Percentiles rank a stretch among this genome's conserved stretches.
Evolutionary conservation across 2,329 filamentous ascomycete genomes (phyloP).

Genomic region (Cordyceps cicadae): DNA sequence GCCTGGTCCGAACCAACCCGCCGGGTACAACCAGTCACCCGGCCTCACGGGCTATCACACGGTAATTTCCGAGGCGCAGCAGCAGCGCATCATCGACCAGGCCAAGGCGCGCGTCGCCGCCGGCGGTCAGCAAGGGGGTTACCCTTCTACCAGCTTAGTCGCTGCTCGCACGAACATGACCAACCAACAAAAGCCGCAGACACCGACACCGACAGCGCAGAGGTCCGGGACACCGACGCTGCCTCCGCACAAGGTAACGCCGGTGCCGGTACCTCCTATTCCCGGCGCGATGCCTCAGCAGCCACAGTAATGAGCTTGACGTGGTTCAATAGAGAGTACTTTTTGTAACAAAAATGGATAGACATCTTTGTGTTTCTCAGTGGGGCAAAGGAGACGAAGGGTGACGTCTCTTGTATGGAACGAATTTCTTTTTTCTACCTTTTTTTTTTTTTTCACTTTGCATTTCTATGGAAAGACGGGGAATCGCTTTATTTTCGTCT

Average conservation of each 20-base stretch:
- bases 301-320: neutral
- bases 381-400: neutral
- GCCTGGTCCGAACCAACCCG: neutral
- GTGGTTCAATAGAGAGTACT: neutral
- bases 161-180: conserved; percentile 29
- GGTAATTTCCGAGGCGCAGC: conserved; percentile 41
- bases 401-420: neutral
- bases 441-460: neutral
- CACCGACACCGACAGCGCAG: conserved; percentile 25
- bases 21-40: conserved; percentile 23
- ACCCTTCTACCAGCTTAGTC: conserved; percentile 30
- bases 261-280: conserved; percentile 35
- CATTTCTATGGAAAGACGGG: neutral
- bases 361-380: neutral
- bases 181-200: conserved; percentile 30
- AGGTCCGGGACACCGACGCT: conserved; percentile 27
- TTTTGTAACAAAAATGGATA: conserved; percentile 5
- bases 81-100: conserved; percentile 43
- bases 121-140: conserved; percentile 35
- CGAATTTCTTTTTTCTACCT: neutral
- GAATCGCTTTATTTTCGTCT: neutral
- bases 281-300: conserved; percentile 20
- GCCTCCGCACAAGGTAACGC: conserved; percentile 33
- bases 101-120: conserved; percentile 40
- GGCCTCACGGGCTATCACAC: conserved; percentile 40